Base-by-base conservation (phyloP, 2,329 filamentous ascomycete species). In the Aspergillus transmontanensis region DNA sequence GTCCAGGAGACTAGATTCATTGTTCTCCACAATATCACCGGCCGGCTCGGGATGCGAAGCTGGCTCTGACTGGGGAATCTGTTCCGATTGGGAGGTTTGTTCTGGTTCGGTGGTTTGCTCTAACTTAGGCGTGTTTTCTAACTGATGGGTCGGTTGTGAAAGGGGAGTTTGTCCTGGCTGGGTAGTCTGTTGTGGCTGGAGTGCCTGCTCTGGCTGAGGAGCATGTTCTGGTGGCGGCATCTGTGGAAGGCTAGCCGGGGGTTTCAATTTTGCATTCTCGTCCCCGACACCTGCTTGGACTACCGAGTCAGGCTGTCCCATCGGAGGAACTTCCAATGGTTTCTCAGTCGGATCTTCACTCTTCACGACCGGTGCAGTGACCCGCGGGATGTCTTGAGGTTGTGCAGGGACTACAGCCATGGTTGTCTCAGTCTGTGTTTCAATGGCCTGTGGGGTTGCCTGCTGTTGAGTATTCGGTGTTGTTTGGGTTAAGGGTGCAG, bases 1-100 rank as follows among this genome's bases (percentile, higher is more conserved):
- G 41, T 80, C 81, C 32, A 84, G 70, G 36, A 84, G 68, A 72
- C 84, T 82, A 34, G 79, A 70, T 59, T 81, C 80, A 9, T 72
- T 75, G 43, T 66, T 53, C 21, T 70, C 55, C 58, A 50, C 36
- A 23, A 46, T 16, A 23, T 58, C 48, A 36, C 51, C 39, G 36
- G 7, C 57, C 30, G 30, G 51, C 23, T 55, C 51, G 14, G 51
- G n/a, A 55, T 36, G 6, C 30, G 51, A 7, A 21, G n/a, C 32
- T 16, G 21, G 32, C 32, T 39, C 51, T 11, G 12, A 6, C 26
- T 19, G 21, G 6, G 21, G 12, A 39, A 19, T 28, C 12, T 32
- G 19, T 21, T 50, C 46, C 21, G 45, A 16, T 6, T 26, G 45
- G 5, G 45, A 14, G 16, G 23, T 23, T 48, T 23, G n/a, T 26